A percentile compares a stretch with the other conserved stretches of the same genome.
Evolutionary conservation across 2,329 filamentous ascomycete species (phyloP).

Genomic region (Aspergillus spinulosporus): DNA sequence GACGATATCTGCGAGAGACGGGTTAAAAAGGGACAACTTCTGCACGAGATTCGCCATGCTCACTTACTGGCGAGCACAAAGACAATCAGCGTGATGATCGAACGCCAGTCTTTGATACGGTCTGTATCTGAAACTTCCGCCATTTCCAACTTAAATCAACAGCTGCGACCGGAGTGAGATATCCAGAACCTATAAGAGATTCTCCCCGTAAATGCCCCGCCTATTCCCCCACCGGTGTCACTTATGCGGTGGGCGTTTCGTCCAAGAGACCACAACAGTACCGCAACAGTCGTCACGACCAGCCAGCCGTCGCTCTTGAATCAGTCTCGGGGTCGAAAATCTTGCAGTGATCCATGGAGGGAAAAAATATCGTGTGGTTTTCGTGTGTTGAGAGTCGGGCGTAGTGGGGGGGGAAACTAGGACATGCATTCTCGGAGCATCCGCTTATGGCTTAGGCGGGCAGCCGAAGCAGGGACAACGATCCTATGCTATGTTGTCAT

Average conservation of each 20-base stretch:
- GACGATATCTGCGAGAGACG: conserved; percentile 57
- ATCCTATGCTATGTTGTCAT: background rate
- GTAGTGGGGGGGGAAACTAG: too few relatives aligned
- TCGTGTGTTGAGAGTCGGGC: background rate
- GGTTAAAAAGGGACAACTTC: background rate
- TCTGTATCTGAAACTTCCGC: conserved; percentile 49
- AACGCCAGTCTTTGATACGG: conserved; percentile 65
- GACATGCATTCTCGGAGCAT: background rate
- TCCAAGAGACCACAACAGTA: conserved; percentile 41
- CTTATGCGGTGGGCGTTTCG: background rate
- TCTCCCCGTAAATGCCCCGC: background rate
- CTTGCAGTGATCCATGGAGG: background rate
- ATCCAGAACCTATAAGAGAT: background rate
- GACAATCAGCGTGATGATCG: conserved; percentile 68
- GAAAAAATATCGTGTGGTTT: background rate
- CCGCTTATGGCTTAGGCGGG: background rate
- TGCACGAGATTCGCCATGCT: too few relatives aligned
- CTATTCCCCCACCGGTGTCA: background rate
- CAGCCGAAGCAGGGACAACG: background rate
- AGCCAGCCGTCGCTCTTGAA: background rate
- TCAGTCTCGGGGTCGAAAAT: background rate
- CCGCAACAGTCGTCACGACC: conserved; percentile 30
- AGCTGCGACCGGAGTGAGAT: background rate
- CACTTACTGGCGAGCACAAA: conserved; percentile 70
- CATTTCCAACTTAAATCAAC: conserved; percentile 21